These are phyloP conservation scores for Eimeria zaria DNA, from an alignment of 169 alveolate genomes.

Conservation along the genomic window DNA sequence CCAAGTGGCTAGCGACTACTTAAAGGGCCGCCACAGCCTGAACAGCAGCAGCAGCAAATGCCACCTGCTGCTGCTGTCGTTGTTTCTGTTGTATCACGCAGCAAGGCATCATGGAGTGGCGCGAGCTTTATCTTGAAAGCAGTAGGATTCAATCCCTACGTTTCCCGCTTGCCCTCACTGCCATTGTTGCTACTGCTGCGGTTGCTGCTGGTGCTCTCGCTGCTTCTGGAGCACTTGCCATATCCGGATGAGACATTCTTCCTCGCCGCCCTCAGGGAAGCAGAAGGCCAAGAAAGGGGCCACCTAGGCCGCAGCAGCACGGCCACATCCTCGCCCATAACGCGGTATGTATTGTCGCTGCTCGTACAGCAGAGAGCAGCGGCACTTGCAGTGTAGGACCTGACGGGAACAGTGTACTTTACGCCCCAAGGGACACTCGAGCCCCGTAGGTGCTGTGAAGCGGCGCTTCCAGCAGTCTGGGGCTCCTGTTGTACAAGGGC, in stretches of 20 bases:
- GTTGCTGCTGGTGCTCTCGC: slow-evolving; percentile 48
- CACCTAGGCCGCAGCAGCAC: slow-evolving; percentile 71
- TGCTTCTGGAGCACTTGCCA: background rate
- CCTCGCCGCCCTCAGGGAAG: slow-evolving; percentile 31
- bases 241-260: background rate
- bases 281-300: slow-evolving; percentile 67
- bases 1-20: background rate
- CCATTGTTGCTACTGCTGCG: slow-evolving; percentile 29
- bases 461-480: slow-evolving; percentile 12
- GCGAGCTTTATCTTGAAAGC: background rate
- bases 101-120: background rate
- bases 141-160: background rate
- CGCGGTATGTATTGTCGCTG: background rate
- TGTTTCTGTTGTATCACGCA: background rate
- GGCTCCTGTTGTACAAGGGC: background rate
- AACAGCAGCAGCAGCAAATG: background rate
- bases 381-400: slow-evolving; percentile 27
- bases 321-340: slow-evolving; percentile 10
- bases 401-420: slow-evolving; percentile 57
- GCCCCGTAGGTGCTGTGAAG: slow-evolving; percentile 17
- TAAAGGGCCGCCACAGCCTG: background rate
- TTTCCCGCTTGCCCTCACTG: background rate
- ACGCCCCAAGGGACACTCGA: slow-evolving; percentile 60
- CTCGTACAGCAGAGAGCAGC: slow-evolving; percentile 18
- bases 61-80: background rate